Evolutionary conservation across 2,329 filamentous ascomycete genomes (phyloP), one percentile per base, ranked within the genome.

Genomic region (Penicillium sp.): DNA sequence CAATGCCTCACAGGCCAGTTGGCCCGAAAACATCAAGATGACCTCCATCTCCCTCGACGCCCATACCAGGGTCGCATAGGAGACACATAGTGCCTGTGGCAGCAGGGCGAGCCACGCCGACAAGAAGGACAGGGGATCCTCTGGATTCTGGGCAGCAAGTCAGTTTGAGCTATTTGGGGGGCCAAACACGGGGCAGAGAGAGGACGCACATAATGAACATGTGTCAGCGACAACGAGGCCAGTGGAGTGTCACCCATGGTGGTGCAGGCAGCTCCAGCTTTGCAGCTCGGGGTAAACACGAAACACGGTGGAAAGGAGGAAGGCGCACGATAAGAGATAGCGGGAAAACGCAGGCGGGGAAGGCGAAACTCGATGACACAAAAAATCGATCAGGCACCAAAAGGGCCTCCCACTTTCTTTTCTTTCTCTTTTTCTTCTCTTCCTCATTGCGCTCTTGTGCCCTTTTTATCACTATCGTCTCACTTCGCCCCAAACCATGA

Each of bases 61-160:
- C 86, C 91, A 94, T 69, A 95, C 85, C 53, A 99, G 80, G 20
- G 92, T 94, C 28, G 85, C 88, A 73, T 99, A 99, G 64, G 90
- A 84, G 65, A 99, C 82, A 71, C 90, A 91, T 55, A 99, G 84
- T 20, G 87, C 91, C 72, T 99, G 94, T 0, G 94, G 94, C 49
- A 96, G 82, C 53, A 99, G 88, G 57, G 95, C 92, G 53, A 99
- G 89, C 83, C 89, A 96, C 63, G 94, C 94, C 72, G 89, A 96
- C 43, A 90, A 70, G 74, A 91, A 90, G 44, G 94, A 97, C 64
- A 96, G 53, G 49, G 81, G 83, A 74, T 97, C 92, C 55, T 84
- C 74, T 5, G 95, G 91, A 75, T 97, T 89, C 91, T 96, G 39
- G 24, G 22, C 20, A 24, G 30, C 13, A 16, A 5, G 44, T 50